Conservation (phyloP, 331 rosid genomes). For the Spiraea crenata region DNA sequence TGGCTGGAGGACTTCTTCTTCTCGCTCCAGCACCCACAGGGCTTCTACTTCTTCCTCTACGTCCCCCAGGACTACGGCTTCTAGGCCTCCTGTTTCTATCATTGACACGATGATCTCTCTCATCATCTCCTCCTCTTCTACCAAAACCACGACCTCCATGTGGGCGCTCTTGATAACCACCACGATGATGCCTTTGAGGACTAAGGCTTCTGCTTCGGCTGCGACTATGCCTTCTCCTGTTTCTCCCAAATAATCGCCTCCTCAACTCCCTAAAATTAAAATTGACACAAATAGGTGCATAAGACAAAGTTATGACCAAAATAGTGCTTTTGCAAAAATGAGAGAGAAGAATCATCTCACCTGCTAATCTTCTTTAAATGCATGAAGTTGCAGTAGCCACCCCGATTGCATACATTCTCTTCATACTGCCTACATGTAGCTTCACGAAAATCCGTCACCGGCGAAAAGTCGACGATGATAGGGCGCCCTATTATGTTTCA, state of each 20-base stretch:
- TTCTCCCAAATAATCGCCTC: conserved; percentile 79
- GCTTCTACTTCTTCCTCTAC: conserved; percentile 83
- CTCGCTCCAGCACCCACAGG: conserved; percentile 74
- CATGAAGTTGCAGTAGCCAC: conserved; percentile 97
- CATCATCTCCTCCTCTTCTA: conserved; percentile 65
- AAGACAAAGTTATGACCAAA: background rate
- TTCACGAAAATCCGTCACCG: conserved; percentile 95
- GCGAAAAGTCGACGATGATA: conserved; percentile 90
- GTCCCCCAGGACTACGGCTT: conserved; percentile 84
- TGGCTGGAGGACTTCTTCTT: conserved; percentile 64
- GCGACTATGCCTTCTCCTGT: conserved; percentile 59
- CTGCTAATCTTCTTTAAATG: conserved; percentile 91
- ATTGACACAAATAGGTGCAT: background rate
- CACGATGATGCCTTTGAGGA: conserved; percentile 61
- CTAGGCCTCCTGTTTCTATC: conserved; percentile 73
- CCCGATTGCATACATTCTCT: conserved; percentile 90
- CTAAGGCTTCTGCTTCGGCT: conserved; percentile 82
- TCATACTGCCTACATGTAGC: conserved; percentile 98
- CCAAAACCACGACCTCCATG: conserved; percentile 63
- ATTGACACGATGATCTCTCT: conserved; percentile 60
- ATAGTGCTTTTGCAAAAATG: background rate
- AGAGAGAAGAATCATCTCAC: conserved; percentile 26
- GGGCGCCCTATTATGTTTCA: conserved; percentile 61
- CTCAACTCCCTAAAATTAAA: conserved; percentile 81
- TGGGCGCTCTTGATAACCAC: conserved; percentile 69